Percentiles rank a stretch among this genome's conserved stretches.
Conservation (phyloP, 163 green algal genomes). For the Chloromonas sp. region DNA sequence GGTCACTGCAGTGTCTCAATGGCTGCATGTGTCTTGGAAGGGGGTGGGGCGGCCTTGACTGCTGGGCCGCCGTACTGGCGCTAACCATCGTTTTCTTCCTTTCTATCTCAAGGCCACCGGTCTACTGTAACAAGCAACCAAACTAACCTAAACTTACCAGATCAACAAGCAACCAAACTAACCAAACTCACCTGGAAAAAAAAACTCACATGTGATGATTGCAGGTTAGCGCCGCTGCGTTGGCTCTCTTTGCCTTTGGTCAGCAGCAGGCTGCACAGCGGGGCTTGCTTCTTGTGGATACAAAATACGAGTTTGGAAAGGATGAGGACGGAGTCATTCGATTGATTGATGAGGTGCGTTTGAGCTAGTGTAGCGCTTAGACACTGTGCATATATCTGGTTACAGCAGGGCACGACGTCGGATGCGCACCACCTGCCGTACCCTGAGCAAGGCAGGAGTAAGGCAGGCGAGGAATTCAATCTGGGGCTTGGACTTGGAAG, state of each 20-base stretch:
- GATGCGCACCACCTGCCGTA: too few relatives aligned
- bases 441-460: too few relatives aligned
- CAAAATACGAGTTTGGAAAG: slow-evolving; percentile 94
- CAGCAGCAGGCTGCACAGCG: slow-evolving; percentile 76
- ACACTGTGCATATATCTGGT: not conserved
- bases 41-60: not conserved
- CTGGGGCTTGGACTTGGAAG: too few relatives aligned
- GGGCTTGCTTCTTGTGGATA: slow-evolving; percentile 96
- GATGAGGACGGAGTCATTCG: slow-evolving; percentile 44
- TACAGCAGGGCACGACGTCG: too few relatives aligned
- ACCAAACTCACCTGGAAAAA: not conserved
- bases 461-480: too few relatives aligned
- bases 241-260: slow-evolving; percentile 87
- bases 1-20: too few relatives aligned
- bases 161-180: too few relatives aligned
- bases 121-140: not conserved
- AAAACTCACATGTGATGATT: not conserved
- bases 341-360: slow-evolving; percentile 37
- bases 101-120: not conserved
- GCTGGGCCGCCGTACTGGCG: not conserved
- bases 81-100: not conserved
- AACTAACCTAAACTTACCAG: too few relatives aligned
- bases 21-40: too few relatives aligned
- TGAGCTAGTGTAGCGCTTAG: not conserved
- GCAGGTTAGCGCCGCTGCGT: slow-evolving; percentile 54